Base-by-base conservation (phyloP, 108 stramenopile genomes). In the Craspedostauros australis region DNA sequence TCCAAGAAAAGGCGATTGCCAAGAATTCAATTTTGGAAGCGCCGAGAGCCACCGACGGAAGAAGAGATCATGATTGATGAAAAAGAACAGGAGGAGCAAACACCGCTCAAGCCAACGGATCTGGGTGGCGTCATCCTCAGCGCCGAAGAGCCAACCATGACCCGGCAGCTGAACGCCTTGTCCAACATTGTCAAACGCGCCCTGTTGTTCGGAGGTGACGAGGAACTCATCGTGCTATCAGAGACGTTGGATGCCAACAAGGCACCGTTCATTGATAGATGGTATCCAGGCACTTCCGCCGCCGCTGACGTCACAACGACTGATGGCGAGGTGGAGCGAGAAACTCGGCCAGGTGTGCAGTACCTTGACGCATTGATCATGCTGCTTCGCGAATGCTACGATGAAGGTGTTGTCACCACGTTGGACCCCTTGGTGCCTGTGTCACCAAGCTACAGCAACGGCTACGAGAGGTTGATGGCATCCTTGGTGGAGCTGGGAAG, bases 181-280 rank as follows among this genome's bases (percentile, higher is more conserved):
- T 83, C 86, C 5, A 88, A 92, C 36, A 80, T 92, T 64, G 86
- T 79, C 1, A 60, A 71, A 39, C 50, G 90, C 26, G 75, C 79
- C 5, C 67, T 92, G 1, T 66, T 92, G 21, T 88, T 88, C 72
- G 90, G 90, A 33, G 81, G 82, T 16, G 86, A 88, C 50, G 76
- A 83, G 50, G 90, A 92, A 50, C 59, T 92, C 39, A 54, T 85
- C 23, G 74, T 88, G 0, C 62, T 87, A 24, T 70, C 81, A 14
- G 83, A 91, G 54, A 92, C 86, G 15, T 60, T 92, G 23, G 83
- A 74, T 29, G 84, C 80, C 8, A 83, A 92, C 48, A 75, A 62
- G 54, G 61, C 68, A 3, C 71, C 82, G 22, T 92, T 88, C 36
- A 73, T 83, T 14, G 62, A 86, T 32, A 76, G 81, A 24, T 92